Conservation (phyloP, 2,329 filamentous ascomycete species). For the Exophiala lecanii-corni region DNA sequence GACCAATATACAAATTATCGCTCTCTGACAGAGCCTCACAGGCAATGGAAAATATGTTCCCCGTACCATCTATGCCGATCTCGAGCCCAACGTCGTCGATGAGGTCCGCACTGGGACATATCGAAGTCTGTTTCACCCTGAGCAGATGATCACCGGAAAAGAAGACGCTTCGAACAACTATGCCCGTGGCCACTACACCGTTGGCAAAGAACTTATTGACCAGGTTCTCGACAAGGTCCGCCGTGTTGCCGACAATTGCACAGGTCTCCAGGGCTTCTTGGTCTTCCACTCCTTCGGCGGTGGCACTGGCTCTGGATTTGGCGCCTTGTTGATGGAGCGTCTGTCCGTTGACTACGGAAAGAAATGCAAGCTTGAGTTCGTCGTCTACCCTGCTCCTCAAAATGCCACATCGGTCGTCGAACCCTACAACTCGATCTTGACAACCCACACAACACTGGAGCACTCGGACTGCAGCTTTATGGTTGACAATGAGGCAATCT, state of each 20-base stretch:
- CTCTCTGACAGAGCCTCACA: slow-evolving; percentile 36
- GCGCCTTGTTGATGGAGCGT: slow-evolving; percentile 94
- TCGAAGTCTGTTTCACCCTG: slow-evolving; percentile 95
- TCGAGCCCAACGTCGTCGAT: slow-evolving; percentile 98
- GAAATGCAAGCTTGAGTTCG: slow-evolving; percentile 99
- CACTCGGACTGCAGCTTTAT: slow-evolving; percentile 99
- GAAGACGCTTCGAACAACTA: slow-evolving; percentile 99
- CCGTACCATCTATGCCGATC: slow-evolving; percentile 98
- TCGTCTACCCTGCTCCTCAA: slow-evolving; percentile 96
- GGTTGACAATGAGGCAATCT: slow-evolving; percentile 99
- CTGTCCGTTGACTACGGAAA: slow-evolving; percentile 99
- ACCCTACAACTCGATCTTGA: slow-evolving; percentile 99
- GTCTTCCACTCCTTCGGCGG: slow-evolving; percentile 99
- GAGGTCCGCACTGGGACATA: slow-evolving; percentile 98
- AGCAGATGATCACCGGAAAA: slow-evolving; percentile 99
- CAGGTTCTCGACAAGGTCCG: slow-evolving; percentile 96
- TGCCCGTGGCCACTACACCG: slow-evolving; percentile 98
- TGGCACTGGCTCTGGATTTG: slow-evolving; percentile 97
- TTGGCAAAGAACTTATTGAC: slow-evolving; percentile 99
- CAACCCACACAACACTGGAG: slow-evolving; percentile 97
- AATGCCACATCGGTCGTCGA: slow-evolving; percentile 96
- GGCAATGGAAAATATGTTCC: slow-evolving; percentile 98
- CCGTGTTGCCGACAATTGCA: slow-evolving; percentile 95
- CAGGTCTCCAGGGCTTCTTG: slow-evolving; percentile 96
- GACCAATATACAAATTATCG: slow-evolving; percentile 4